phyloP scores from a whole-genome alignment of 805 yeast genomes.

The Cyberlindnera saturnus region DNA sequence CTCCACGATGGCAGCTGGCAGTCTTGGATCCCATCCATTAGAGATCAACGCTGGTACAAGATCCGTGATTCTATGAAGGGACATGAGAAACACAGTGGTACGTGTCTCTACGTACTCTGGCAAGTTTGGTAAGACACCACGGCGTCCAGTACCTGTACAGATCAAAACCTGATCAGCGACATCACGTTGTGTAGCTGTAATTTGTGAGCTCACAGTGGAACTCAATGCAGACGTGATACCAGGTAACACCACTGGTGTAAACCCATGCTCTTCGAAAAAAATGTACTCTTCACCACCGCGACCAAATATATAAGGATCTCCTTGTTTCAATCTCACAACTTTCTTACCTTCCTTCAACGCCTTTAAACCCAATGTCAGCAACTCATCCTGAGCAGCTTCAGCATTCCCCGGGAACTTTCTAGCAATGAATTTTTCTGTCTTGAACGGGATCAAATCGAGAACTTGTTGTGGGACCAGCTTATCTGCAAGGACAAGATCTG shows the following conservation, averaged over 20 bases:
- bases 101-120: constrained; percentile 70
- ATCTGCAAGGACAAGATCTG: constrained; percentile 84
- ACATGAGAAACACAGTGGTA: constrained; percentile 87
- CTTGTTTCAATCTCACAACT: constrained; percentile 89
- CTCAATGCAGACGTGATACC: constrained; percentile 89
- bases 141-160: constrained; percentile 92
- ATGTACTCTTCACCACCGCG: constrained; percentile 91
- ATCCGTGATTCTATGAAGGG: constrained; percentile 61
- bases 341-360: constrained; percentile 59
- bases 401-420: constrained; percentile 96
- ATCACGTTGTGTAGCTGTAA: constrained; percentile 89
- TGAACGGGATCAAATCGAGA: constrained; percentile 70
- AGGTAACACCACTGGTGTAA: constrained; percentile 66
- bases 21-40: constrained; percentile 57
- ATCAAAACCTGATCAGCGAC: constrained; percentile 89
- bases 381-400: constrained; percentile 84
- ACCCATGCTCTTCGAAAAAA: constrained; percentile 66
- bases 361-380: constrained; percentile 64
- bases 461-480: constrained; percentile 89
- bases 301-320: constrained; percentile 95
- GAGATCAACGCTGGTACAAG: constrained; percentile 48
- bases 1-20: constrained; percentile 84
- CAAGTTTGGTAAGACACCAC: constrained; percentile 71
- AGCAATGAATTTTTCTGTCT: constrained; percentile 77
- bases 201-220: constrained; percentile 74